These are phyloP conservation scores for Wickerhamiella cacticola DNA, from an alignment of 805 yeast species.

Conservation along the genomic window DNA sequence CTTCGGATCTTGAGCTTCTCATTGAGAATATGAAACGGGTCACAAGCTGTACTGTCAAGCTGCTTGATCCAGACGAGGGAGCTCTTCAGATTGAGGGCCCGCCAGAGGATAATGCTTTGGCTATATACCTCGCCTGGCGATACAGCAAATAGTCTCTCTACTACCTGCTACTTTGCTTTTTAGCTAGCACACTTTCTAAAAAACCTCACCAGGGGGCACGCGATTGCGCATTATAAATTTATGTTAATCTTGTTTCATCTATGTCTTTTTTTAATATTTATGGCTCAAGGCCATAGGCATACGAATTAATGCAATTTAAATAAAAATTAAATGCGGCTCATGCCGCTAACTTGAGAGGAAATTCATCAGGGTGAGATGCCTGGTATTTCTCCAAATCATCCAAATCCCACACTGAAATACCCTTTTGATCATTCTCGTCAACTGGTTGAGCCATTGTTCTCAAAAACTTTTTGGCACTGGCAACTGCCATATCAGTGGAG, in stretches of 20 bases:
- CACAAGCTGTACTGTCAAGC: slow-evolving; percentile 15
- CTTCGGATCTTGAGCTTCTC: slow-evolving; percentile 10
- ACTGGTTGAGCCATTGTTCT: slow-evolving; percentile 91
- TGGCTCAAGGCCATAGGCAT: no score
- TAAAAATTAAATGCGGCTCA: no score
- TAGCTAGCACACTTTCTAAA: no score
- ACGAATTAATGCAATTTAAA: no score
- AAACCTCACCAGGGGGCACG: no score
- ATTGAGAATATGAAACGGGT: slow-evolving; percentile 18
- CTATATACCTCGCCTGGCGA: slow-evolving; percentile 12
- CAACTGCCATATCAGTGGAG: slow-evolving; percentile 95
- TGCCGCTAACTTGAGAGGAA: no score
- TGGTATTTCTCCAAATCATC: slow-evolving; percentile 30
- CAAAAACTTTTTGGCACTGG: slow-evolving; percentile 83
- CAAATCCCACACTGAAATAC: slow-evolving; percentile 83
- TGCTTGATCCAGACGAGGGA: slow-evolving; percentile 37
- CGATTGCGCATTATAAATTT: no score
- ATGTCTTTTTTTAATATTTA: no score
- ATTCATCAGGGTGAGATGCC: background rate
- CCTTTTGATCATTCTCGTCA: slow-evolving; percentile 80
- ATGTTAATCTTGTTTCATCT: no score
- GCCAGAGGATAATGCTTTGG: slow-evolving; percentile 39
- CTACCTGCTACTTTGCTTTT: no score
- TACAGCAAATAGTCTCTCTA: background rate
- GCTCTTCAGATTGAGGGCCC: slow-evolving; percentile 58